phyloP scores from a whole-genome alignment of 129 eudicot genomes.

The Pulicaria dysenterica region DNA sequence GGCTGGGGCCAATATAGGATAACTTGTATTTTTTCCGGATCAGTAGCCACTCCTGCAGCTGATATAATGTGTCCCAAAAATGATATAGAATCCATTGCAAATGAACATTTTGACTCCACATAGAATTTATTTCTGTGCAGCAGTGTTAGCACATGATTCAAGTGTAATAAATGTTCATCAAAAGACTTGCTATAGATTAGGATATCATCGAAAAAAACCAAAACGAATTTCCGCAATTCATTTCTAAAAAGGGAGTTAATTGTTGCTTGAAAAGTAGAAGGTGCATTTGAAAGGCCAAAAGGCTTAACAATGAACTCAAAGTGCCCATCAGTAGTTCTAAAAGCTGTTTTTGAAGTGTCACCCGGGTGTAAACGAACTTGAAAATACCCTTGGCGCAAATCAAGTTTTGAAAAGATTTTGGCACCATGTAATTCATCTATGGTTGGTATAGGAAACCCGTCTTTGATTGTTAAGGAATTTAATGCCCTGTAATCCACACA shows the following conservation, averaged over 20 bases:
- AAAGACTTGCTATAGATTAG: background rate
- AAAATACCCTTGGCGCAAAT: background rate
- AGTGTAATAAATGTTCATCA: background rate
- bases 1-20: background rate
- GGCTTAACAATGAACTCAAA: background rate
- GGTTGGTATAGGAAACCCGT: background rate
- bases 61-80: background rate
- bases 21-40: background rate
- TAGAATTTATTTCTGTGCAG: background rate
- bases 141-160: background rate
- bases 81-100: background rate
- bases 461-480: no score
- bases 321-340: background rate
- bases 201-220: background rate
- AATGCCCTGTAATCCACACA: no score
- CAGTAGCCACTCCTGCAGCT: background rate
- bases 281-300: background rate
- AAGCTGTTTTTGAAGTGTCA: background rate
- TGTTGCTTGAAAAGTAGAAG: background rate
- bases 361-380: background rate
- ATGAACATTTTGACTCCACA: background rate
- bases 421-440: background rate
- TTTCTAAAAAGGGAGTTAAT: no score
- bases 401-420: background rate
- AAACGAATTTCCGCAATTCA: background rate